Conservation (phyloP, 768 basidiomycete genomes). For the Leucogyrophana mollusca region DNA sequence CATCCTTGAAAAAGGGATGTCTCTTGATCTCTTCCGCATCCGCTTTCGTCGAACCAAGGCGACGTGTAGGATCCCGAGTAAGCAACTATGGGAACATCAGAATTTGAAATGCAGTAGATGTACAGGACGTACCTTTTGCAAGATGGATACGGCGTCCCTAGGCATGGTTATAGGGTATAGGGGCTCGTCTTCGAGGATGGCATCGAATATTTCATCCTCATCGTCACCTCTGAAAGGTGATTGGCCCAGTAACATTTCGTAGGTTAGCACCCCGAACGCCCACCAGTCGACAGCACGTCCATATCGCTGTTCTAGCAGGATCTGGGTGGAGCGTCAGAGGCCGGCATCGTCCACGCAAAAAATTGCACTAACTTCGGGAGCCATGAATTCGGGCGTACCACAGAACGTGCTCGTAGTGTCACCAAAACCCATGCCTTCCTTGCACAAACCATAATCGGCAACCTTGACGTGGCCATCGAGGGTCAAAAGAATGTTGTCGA, state of each 20-base stretch:
- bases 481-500: conserved; percentile 96
- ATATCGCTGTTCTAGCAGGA: conserved; percentile 97
- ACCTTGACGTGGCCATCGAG: conserved; percentile 98
- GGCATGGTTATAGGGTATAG: conserved; percentile 99
- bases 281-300: conserved; percentile 99
- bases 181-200: conserved; percentile 97
- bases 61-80: conserved; percentile 86
- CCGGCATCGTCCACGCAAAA: background rate
- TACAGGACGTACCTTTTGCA: conserved; percentile 72
- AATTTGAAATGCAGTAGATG: background rate
- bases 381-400: conserved; percentile 99
- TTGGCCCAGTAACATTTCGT: conserved; percentile 98
- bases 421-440: conserved; percentile 98
- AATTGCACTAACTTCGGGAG: conserved; percentile 77
- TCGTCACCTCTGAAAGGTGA: conserved; percentile 99
- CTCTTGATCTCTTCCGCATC: conserved; percentile 98
- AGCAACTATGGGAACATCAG: conserved; percentile 57
- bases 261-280: conserved; percentile 98
- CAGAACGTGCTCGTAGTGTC: conserved; percentile 98
- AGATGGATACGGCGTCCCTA: conserved; percentile 89
- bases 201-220: conserved; percentile 99
- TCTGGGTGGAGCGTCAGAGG: conserved; percentile 47
- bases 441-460: conserved; percentile 98
- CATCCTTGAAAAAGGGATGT: conserved; percentile 98
- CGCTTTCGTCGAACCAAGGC: conserved; percentile 86